Evolutionary conservation across 1,284 basidiomycete species (phyloP).

Genomic region (Apiotrichum porosum): DNA sequence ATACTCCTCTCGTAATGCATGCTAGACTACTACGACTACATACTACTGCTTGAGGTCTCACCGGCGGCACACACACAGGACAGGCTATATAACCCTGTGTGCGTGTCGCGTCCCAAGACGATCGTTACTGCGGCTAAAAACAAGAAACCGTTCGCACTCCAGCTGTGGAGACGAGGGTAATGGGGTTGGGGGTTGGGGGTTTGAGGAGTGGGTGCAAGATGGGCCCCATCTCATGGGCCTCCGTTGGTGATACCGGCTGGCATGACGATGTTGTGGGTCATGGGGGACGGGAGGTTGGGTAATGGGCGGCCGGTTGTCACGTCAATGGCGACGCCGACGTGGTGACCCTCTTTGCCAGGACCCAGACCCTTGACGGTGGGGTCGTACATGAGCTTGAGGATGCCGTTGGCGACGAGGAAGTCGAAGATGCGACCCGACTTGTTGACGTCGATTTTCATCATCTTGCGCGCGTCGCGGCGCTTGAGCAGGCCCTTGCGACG

Average conservation of each 20-base stretch:
- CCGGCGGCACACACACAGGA: too few species aligned
- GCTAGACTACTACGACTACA: conserved; percentile 11
- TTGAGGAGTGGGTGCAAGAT: too few species aligned
- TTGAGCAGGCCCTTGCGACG: conserved; percentile 79
- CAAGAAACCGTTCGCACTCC: background rate
- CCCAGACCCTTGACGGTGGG: conserved; percentile 28
- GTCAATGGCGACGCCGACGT: conserved; percentile 17
- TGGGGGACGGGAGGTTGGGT: background rate
- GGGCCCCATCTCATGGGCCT: too few species aligned
- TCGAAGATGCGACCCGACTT: conserved; percentile 87
- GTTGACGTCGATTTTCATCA: conserved; percentile 87
- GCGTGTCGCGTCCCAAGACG: too few species aligned
- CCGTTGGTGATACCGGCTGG: conserved; percentile 1
- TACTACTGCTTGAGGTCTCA: too few species aligned
- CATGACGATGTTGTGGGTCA: background rate
- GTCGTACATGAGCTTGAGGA: conserved; percentile 42
- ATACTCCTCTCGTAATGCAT: conserved; percentile 3
- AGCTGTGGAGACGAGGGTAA: background rate
- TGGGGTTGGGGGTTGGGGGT: too few species aligned
- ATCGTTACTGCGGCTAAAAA: background rate
- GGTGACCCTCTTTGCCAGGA: conserved; percentile 27
- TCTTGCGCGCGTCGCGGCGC: conserved; percentile 71
- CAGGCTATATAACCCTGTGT: background rate
- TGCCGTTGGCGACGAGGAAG: conserved; percentile 56
- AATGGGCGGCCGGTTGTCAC: conserved; percentile 11